Conservation (phyloP, 1,284 basidiomycete genomes). For the Earliella scabrosa region DNA sequence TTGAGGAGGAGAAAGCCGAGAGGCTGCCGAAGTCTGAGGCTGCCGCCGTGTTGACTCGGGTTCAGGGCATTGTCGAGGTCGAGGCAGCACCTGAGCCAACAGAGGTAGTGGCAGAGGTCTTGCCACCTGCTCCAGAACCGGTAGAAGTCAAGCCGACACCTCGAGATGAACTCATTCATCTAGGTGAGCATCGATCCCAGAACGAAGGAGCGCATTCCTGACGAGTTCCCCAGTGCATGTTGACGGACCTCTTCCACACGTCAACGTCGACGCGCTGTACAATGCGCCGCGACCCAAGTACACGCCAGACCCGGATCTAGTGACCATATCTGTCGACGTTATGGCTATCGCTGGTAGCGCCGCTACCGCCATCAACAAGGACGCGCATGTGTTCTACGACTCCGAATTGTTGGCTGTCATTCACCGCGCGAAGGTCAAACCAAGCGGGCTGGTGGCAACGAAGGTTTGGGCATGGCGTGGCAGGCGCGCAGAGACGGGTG, state of each 20-base stretch:
- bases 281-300: slow-evolving; percentile 29
- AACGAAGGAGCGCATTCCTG: background rate
- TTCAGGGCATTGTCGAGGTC: background rate
- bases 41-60: background rate
- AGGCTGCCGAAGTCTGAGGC: no score
- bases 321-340: slow-evolving; percentile 73
- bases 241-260: slow-evolving; percentile 50
- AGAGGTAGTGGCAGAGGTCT: background rate
- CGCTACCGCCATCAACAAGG: slow-evolving; percentile 46
- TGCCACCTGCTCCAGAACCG: background rate
- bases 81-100: background rate
- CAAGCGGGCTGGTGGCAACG: slow-evolving; percentile 67
- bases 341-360: slow-evolving; percentile 57
- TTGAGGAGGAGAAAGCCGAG: background rate
- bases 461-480: slow-evolving; percentile 79
- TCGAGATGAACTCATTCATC: slow-evolving; percentile 9
- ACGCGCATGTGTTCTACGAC: slow-evolving; percentile 69
- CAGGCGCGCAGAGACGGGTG: slow-evolving; percentile 50
- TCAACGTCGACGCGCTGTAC: slow-evolving; percentile 55
- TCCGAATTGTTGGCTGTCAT: slow-evolving; percentile 69
- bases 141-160: slow-evolving; percentile 7
- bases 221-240: slow-evolving; percentile 37
- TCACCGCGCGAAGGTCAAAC: slow-evolving; percentile 65
- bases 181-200: slow-evolving; percentile 7
- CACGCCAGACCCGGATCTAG: slow-evolving; percentile 43